Base-by-base conservation (phyloP, 2,329 filamentous ascomycete genomes). In the Epichloe festucae region DNA sequence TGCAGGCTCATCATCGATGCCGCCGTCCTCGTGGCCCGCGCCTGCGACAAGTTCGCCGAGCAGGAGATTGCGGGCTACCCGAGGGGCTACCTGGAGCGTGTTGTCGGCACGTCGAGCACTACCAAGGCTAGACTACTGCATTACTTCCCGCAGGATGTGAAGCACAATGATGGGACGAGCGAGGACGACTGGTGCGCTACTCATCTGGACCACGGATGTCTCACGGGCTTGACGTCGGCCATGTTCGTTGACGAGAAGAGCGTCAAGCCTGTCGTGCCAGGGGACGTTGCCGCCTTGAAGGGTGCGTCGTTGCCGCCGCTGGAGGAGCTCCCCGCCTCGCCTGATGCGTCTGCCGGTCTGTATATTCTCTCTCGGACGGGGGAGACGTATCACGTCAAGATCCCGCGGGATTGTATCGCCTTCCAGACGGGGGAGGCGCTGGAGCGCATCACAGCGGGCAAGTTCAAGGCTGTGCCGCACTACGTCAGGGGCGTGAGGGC, bases 181-280 rank as follows among this genome's bases (percentile, higher is more conserved):
- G 84, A 89, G 54, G 90, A 96, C 66, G 87, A 94, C 69, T 98
- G 93, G 93, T 98, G 91, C 67, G 87, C 89, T 3, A 89, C 85
- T 1, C 87, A 93, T 65, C 73, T 93, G 52, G 91, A 97, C 67
- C 89, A 96, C 61, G 89, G 93, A 43, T 97, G 91, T 64, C 76
- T 98, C 35, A 98, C 93, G 0, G 91, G 90, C 14, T 75, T 98
- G 36, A 98, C 93, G 0, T 91, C 86, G 2, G 90, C 91, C 58
- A 95, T 97, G 89, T 97, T 95, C 67, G 77, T 97, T 55, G 89
- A 97, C 63, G 91, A 97, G 70, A 69, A 67, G 36, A 64, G 65
- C 54, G 59, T 71, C 55, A 55, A 60, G 53, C 60, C 70, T 40
- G 58, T 69, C 42, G 63, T 70, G 1, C 65, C 65, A 49, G 48